Evolutionary conservation across 1,284 basidiomycete genomes (phyloP).

Genomic region (Heterobasidion parviporum): DNA sequence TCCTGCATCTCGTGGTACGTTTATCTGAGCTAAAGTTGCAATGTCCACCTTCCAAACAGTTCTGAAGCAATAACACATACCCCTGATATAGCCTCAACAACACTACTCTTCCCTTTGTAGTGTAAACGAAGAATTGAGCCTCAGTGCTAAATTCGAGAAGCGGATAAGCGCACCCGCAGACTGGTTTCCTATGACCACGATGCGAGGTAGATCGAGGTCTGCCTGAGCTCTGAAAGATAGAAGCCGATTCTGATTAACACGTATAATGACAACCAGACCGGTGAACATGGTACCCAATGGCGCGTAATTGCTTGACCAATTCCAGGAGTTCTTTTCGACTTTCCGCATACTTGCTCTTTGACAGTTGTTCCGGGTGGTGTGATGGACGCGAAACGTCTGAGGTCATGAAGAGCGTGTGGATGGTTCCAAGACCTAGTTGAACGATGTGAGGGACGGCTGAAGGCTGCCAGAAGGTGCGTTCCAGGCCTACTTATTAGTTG

Average conservation of each 20-base stretch:
- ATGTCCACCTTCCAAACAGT: background rate
- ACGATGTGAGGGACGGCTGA: no score
- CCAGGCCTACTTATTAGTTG: no score
- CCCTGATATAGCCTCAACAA: constrained; percentile 34
- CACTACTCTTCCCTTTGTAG: constrained; percentile 25
- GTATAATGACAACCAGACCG: no score
- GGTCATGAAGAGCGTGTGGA: no score
- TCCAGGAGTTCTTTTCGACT: no score
- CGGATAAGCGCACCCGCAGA: constrained; percentile 25
- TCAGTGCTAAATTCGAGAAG: background rate
- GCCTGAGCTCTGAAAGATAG: constrained; percentile 20
- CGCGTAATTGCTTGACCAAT: no score
- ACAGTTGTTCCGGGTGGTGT: no score
- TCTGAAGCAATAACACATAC: constrained; percentile 13
- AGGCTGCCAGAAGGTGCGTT: no score
- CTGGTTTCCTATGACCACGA: constrained; percentile 33
- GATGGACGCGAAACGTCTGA: no score
- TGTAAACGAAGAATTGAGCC: background rate
- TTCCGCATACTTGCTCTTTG: no score
- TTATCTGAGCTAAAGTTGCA: constrained; percentile 15
- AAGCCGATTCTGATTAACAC: background rate
- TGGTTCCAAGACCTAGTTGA: no score
- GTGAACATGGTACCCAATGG: no score
- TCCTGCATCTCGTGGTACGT: constrained; percentile 27
- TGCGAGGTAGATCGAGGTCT: constrained; percentile 28